phyloP scores from a whole-genome alignment of 371 early-diverging fungal genomes.

The Haplosporangium sp. region DNA sequence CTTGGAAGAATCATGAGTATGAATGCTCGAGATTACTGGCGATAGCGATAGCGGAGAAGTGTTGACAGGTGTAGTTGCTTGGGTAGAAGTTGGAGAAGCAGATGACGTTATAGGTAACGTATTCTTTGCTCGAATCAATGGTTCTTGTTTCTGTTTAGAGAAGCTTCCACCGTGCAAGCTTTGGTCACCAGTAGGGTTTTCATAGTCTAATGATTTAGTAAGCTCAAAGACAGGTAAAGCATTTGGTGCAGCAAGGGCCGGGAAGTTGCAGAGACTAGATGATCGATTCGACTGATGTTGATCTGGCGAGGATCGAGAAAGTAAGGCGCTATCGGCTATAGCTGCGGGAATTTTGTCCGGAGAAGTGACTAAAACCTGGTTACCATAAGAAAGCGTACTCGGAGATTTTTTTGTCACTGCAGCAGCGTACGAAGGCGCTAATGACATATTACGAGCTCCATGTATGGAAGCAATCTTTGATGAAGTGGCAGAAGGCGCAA shows the following conservation, averaged over 20 bases:
- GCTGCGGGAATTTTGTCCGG: neutral
- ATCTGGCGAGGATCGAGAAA: neutral
- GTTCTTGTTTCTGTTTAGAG: neutral
- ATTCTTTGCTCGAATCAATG: neutral
- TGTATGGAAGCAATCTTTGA: neutral
- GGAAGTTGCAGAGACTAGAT: neutral
- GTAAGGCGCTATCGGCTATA: neutral
- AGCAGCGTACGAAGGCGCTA: slow-evolving; percentile 24
- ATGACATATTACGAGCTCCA: neutral
- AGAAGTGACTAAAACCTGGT: neutral
- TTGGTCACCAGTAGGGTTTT: neutral
- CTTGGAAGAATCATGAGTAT: neutral
- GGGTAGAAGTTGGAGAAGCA: neutral
- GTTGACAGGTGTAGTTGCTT: neutral
- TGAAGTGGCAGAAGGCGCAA: neutral
- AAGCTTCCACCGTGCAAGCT: neutral
- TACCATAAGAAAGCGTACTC: neutral
- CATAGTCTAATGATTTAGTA: neutral
- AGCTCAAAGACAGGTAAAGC: neutral
- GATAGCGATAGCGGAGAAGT: neutral
- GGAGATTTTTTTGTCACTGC: slow-evolving; percentile 10
- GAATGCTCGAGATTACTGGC: neutral
- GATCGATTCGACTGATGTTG: neutral
- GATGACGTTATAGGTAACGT: neutral
- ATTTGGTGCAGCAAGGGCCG: neutral